Evolutionary conservation across 257 asterid genomes (phyloP).

Genomic region (Jasminum sambac): DNA sequence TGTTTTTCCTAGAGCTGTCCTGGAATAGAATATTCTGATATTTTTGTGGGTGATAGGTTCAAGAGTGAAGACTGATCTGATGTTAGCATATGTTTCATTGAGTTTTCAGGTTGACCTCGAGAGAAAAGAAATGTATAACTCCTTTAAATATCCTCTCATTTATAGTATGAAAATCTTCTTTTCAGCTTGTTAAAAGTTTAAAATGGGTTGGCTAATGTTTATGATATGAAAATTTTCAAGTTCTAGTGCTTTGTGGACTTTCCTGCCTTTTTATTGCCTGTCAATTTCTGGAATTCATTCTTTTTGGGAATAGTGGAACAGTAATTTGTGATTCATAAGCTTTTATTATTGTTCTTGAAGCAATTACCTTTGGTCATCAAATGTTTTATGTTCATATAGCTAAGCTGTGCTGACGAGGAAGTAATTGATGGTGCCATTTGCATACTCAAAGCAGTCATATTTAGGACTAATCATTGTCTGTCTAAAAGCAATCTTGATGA

Average conservation of each 20-base stretch:
- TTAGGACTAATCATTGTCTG: conserved; percentile 49
- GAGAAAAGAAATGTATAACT: neutral
- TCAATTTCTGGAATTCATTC: neutral
- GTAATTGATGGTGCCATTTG: conserved; percentile 67
- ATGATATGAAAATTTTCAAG: neutral
- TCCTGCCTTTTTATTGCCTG: neutral
- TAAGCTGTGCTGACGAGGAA: conserved; percentile 62
- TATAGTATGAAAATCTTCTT: neutral
- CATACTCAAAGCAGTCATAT: conserved; percentile 69
- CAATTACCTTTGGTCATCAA: neutral
- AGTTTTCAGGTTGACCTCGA: neutral
- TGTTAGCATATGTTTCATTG: neutral
- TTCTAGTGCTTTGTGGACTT: neutral
- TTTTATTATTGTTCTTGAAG: neutral
- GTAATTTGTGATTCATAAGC: neutral
- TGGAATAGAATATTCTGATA: neutral
- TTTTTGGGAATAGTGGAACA: neutral
- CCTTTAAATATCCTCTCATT: neutral
- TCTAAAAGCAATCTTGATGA: conserved; percentile 42
- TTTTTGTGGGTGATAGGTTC: neutral
- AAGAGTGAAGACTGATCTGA: neutral
- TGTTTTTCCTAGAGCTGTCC: neutral
- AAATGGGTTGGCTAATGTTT: neutral
- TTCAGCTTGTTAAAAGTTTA: neutral
- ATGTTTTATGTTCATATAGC: conserved; percentile 38